Evolutionary conservation across 2,329 filamentous ascomycete genomes (phyloP).

Genomic region (Neofusicoccum umdonicola): DNA sequence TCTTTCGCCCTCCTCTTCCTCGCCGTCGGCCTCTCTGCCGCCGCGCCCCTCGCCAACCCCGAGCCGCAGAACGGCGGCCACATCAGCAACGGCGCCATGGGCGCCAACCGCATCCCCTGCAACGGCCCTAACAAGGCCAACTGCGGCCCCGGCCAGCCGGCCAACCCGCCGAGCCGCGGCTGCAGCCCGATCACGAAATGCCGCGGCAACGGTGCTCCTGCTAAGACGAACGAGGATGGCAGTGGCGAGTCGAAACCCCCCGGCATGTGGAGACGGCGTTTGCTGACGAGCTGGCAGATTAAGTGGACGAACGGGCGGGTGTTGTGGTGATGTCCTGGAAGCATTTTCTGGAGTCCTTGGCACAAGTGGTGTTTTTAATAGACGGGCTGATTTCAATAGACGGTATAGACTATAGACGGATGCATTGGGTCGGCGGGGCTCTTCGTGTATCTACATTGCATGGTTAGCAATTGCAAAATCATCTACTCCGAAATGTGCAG

Average conservation of each 20-base stretch:
- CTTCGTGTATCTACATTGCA: too few species aligned
- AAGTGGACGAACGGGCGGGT: too few species aligned
- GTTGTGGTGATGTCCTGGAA: too few species aligned
- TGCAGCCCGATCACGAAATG: neutral
- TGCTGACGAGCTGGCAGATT: too few species aligned
- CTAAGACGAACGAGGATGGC: neutral
- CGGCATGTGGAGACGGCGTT: too few species aligned
- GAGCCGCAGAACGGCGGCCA: neutral
- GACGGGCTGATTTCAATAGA: too few species aligned
- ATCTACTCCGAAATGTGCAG: too few species aligned
- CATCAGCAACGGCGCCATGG: neutral
- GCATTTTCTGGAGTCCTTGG: too few species aligned
- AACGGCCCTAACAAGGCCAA: neutral
- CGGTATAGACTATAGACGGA: too few species aligned
- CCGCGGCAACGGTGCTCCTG: neutral
- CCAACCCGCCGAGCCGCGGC: neutral
- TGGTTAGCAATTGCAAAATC: too few species aligned
- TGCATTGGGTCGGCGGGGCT: too few species aligned
- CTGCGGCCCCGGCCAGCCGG: neutral
- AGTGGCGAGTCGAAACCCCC: neutral
- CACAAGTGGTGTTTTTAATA: too few species aligned
- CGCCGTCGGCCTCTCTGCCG: neutral
- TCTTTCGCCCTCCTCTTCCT: neutral
- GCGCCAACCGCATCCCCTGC: neutral
- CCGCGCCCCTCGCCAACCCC: neutral